Evolutionary conservation across 495 filamentous ascomycete species (phyloP).

Genomic region (Bryoglossum gracile): DNA sequence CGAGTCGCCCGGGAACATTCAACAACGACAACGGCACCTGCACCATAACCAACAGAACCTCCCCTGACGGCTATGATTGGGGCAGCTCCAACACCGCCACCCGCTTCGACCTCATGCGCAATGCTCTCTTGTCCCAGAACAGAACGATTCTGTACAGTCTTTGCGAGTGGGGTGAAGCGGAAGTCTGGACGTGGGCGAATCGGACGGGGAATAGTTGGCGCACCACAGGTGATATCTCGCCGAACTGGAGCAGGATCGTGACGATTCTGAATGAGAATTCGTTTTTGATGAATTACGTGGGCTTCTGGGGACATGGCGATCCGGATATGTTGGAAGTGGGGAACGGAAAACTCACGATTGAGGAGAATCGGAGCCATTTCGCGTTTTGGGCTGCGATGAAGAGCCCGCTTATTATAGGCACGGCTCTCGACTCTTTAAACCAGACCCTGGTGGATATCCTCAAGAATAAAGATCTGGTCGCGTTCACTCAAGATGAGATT

Average conservation of each 20-base stretch:
- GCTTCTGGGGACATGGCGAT: constrained; percentile 52
- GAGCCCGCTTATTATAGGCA: constrained; percentile 44
- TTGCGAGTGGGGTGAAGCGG: constrained; percentile 31
- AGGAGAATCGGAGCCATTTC: constrained; percentile 43
- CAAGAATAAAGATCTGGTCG: constrained; percentile 40
- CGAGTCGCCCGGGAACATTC: background rate
- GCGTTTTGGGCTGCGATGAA: constrained; percentile 48
- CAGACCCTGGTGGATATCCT: constrained; percentile 32
- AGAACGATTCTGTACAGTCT: constrained; percentile 32
- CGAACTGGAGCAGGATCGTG: constrained; percentile 2
- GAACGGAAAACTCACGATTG: constrained; percentile 29
- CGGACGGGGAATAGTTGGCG: constrained; percentile 26
- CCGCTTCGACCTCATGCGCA: constrained; percentile 27
- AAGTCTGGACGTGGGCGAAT: constrained; percentile 26
- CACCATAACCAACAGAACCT: background rate
- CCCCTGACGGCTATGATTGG: constrained; percentile 14
- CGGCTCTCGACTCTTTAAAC: constrained; percentile 32
- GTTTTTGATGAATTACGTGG: constrained; percentile 40
- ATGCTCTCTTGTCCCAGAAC: constrained; percentile 28
- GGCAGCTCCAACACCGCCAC: constrained; percentile 13
- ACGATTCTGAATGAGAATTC: constrained; percentile 41
- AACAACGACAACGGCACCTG: constrained; percentile 13
- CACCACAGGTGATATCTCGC: constrained; percentile 31
- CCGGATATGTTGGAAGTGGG: constrained; percentile 46
- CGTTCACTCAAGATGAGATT: constrained; percentile 53